A percentile compares a stretch with the other conserved stretches of the same genome.
Evolutionary conservation across 805 yeast species (phyloP).

Genomic region (Saturnispora halmiae): DNA sequence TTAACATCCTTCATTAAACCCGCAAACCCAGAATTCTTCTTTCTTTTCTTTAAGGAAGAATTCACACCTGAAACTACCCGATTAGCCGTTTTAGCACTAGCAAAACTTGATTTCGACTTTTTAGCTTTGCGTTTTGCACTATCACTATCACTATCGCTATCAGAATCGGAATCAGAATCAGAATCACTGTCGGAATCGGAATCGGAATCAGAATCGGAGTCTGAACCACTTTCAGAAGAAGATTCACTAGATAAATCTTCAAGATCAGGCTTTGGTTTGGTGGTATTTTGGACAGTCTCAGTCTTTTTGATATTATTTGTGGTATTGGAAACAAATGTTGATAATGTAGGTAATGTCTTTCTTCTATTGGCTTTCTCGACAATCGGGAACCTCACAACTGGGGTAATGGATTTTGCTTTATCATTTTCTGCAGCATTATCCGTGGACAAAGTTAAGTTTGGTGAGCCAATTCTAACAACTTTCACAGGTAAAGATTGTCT

Average conservation of each 20-base stretch:
- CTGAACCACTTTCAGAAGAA: background rate
- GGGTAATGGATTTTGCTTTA: background rate
- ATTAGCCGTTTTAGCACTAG: slow-evolving; percentile 38
- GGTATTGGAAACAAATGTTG: slow-evolving; percentile 54
- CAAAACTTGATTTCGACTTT: slow-evolving; percentile 25
- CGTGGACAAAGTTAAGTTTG: slow-evolving; percentile 4
- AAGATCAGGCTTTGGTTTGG: background rate
- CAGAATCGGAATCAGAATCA: slow-evolving; percentile 13
- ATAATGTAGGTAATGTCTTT: slow-evolving; percentile 36
- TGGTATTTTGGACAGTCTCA: background rate
- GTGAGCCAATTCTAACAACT: slow-evolving; percentile 4
- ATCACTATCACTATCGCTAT: slow-evolving; percentile 9
- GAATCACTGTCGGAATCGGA: background rate
- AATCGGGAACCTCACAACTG: background rate
- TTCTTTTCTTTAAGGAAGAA: slow-evolving; percentile 24
- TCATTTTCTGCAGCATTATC: background rate
- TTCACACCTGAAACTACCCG: slow-evolving; percentile 28
- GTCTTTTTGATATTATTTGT: slow-evolving; percentile 21
- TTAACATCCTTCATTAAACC: slow-evolving; percentile 37
- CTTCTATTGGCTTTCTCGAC: slow-evolving; percentile 9
- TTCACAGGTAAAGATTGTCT: slow-evolving; percentile 5
- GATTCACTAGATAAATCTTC: slow-evolving; percentile 1
- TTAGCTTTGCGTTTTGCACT: too few species aligned
- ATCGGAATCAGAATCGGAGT: background rate
- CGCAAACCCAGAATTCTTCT: slow-evolving; percentile 37